These are phyloP conservation scores for Takashimella koratensis DNA, from an alignment of 1,284 basidiomycete species.

Conservation along the genomic window DNA sequence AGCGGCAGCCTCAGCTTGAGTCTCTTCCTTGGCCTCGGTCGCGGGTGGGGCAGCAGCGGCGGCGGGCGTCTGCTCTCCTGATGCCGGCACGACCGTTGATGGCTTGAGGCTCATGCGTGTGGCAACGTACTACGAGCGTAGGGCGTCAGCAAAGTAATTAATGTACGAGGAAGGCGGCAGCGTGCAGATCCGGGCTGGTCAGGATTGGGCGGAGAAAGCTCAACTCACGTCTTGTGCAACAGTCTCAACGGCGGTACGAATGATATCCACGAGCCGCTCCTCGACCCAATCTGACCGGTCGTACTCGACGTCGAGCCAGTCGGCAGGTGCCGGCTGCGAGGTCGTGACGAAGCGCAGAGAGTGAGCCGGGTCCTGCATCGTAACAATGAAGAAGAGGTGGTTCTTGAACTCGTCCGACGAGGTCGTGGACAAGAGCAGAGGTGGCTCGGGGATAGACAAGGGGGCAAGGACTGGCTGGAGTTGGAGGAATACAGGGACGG, in stretches of 20 bases:
- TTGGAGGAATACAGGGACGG: conserved; percentile 87
- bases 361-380: conserved; percentile 77
- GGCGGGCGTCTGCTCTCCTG: not conserved
- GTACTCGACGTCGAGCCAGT: conserved; percentile 85
- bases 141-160: too few relatives aligned
- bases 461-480: conserved; percentile 78
- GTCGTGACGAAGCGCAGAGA: conserved; percentile 68
- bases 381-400: conserved; percentile 79
- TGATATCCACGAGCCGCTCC: conserved; percentile 77
- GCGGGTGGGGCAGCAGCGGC: not conserved
- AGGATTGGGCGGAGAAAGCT: too few relatives aligned
- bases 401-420: conserved; percentile 6
- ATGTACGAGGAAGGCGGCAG: conserved; percentile 10
- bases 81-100: conserved; percentile 3
- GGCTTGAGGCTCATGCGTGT: conserved; percentile 48
- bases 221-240: conserved; percentile 68
- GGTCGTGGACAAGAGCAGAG: conserved; percentile 15
- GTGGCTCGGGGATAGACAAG: conserved; percentile 52
- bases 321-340: conserved; percentile 72
- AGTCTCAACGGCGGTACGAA: conserved; percentile 76
- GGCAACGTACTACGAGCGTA: conserved; percentile 42
- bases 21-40: not conserved
- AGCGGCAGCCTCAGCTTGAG: not conserved
- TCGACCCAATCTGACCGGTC: conserved; percentile 89
- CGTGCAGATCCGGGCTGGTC: conserved; percentile 4